Conservation (phyloP, 371 early-diverging fungal species). For the Lichtheimia ornata region DNA sequence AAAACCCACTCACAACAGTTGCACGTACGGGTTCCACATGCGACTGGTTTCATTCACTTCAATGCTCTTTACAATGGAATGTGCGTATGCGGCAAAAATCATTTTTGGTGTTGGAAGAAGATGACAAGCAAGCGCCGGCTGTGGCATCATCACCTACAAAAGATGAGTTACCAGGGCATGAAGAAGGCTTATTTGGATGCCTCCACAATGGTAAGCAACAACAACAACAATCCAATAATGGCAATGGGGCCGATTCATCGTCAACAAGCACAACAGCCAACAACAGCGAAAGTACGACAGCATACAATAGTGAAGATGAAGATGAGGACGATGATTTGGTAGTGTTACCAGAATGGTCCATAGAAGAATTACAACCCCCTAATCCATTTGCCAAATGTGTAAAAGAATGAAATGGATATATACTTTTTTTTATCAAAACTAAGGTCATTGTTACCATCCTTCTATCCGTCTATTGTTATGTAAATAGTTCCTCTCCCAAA, state of each 20-base stretch:
- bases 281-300: not conserved
- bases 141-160: no score
- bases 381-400: no score
- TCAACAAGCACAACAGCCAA: no score
- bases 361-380: not conserved
- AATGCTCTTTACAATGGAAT: conserved; percentile 82
- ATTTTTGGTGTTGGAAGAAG: conserved; percentile 10
- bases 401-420: no score
- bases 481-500: not conserved
- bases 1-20: conserved; percentile 90
- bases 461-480: no score
- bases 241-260: no score
- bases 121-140: no score
- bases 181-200: conserved; percentile 2
- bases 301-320: not conserved
- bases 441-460: no score
- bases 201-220: not conserved
- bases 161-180: not conserved
- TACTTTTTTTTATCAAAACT: no score
- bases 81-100: conserved; percentile 66
- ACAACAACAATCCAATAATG: not conserved
- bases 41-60: conserved; percentile 84
- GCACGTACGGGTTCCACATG: conserved; percentile 68
- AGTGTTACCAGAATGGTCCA: conserved; percentile 1
- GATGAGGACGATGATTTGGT: not conserved